Base-by-base conservation (phyloP, 2,329 filamentous ascomycete species). In the Claviceps citrina region DNA sequence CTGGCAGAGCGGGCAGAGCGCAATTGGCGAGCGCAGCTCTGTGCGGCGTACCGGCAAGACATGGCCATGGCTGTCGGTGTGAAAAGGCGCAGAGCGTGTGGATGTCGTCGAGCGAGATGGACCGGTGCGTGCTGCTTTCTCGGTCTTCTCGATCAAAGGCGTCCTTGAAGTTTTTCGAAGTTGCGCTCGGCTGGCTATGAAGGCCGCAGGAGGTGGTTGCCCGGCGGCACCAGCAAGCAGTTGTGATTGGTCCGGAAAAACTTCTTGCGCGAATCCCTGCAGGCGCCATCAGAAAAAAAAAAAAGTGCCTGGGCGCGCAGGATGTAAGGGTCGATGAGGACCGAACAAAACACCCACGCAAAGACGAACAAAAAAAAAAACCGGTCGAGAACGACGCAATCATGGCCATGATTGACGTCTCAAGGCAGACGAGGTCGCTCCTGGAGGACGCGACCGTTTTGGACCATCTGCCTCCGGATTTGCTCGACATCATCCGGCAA, bases 381-480 rank as follows among this genome's bases (percentile, higher is more conserved):
- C n/a, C n/a, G n/a, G 26, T 47, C 50, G 13, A 22, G 7, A 50
- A 50, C 51, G 54, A 47, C 56, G 50, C 56, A 56, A 58, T 52
- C 57, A 78, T 77, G 73, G 65, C 67, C 49, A 58, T 60, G 49
- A 65, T 73, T 59, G 68, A 74, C 54, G 62, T 75, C 54, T 68
- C 64, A 51, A 59, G 58, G 53, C 68, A 71, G 61, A 67, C 65
- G 58, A 60, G 66, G 62, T 68, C 67, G 63, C 64, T 76, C 56
- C 62, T 79, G 41, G 59, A 62, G 51, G 70, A 78, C 49, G 56
- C 64, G 58, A 60, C 59, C 51, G 62, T 68, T 44, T 59, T 80
- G 49, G 59, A 67, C 46, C 64, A 78, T 55, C 56, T 93, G 49
- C 82, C 85, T 31, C 61, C 67, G 49, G 82, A 86, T 63, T 66